Evolutionary conservation across 768 basidiomycete species (phyloP).

Genomic region (Hericium erinaceus): DNA sequence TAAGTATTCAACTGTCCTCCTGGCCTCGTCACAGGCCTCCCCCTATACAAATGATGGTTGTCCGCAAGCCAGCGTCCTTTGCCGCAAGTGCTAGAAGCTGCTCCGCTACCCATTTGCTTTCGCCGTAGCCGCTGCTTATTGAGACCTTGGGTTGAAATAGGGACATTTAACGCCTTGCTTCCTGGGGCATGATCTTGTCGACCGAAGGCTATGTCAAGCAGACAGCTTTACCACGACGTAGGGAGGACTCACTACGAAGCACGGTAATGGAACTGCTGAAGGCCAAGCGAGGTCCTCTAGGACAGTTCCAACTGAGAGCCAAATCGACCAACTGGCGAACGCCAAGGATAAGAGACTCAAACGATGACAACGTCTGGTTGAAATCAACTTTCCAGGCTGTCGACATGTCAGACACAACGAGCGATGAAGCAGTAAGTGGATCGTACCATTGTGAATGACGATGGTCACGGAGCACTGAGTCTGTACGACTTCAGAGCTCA

Average conservation of each 20-base stretch:
- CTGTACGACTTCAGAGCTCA: background rate
- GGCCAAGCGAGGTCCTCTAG: background rate
- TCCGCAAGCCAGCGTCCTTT: conserved; percentile 1
- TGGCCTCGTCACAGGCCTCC: no score
- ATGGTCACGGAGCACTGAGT: background rate
- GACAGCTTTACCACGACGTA: background rate
- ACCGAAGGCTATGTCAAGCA: background rate
- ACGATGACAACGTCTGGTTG: background rate
- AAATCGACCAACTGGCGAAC: background rate
- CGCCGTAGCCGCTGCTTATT: conserved; percentile 1
- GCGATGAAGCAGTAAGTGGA: background rate
- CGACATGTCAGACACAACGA: background rate
- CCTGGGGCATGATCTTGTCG: no score
- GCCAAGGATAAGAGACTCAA: background rate
- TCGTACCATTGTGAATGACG: background rate
- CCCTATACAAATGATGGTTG: conserved; percentile 8
- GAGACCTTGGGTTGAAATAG: background rate
- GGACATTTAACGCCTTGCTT: no score
- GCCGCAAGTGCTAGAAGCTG: conserved; percentile 4
- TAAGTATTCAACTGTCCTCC: no score
- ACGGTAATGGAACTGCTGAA: conserved; percentile 1
- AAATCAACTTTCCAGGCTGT: conserved; percentile 1
- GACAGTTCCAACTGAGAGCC: background rate
- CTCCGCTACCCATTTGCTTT: conserved; percentile 18
- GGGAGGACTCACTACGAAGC: background rate